phyloP scores from a whole-genome alignment of 2,329 filamentous ascomycete genomes.

The Trichoderma simmonsii region DNA sequence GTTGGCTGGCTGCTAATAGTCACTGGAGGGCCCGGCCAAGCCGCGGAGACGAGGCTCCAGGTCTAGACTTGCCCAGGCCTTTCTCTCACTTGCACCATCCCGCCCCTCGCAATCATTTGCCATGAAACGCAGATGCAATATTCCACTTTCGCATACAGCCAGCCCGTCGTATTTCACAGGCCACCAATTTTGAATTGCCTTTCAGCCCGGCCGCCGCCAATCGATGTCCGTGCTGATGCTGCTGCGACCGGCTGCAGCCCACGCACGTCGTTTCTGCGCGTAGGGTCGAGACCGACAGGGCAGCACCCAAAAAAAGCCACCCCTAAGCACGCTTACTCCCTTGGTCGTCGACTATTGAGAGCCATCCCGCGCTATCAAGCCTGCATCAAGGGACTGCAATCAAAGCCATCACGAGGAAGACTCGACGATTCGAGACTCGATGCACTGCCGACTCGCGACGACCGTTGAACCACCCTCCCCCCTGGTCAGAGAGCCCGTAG shows the following conservation, averaged over 20 bases:
- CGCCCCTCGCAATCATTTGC: background rate
- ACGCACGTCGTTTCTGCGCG: background rate
- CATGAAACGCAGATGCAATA: background rate
- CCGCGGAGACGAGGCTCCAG: constrained; percentile 3
- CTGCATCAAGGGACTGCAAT: background rate
- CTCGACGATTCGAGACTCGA: background rate
- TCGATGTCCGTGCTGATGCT: background rate
- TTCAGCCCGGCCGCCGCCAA: background rate
- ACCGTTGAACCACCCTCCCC: background rate
- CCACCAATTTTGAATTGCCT: background rate
- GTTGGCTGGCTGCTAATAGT: background rate
- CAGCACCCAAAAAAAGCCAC: constrained; percentile 4
- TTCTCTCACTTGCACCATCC: background rate
- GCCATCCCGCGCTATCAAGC: constrained; percentile 1
- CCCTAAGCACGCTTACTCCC: background rate
- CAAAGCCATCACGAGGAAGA: background rate
- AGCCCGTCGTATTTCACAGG: background rate
- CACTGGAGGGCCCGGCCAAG: background rate
- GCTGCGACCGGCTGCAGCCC: background rate
- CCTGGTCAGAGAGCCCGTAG: background rate
- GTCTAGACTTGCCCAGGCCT: constrained; percentile 12
- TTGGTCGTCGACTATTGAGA: constrained; percentile 1
- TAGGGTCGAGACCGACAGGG: constrained; percentile 14
- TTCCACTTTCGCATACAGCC: background rate
- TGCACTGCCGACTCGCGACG: background rate